These are phyloP conservation scores for Podospora conica DNA, from an alignment of 495 filamentous ascomycete genomes.

Conservation along the genomic window DNA sequence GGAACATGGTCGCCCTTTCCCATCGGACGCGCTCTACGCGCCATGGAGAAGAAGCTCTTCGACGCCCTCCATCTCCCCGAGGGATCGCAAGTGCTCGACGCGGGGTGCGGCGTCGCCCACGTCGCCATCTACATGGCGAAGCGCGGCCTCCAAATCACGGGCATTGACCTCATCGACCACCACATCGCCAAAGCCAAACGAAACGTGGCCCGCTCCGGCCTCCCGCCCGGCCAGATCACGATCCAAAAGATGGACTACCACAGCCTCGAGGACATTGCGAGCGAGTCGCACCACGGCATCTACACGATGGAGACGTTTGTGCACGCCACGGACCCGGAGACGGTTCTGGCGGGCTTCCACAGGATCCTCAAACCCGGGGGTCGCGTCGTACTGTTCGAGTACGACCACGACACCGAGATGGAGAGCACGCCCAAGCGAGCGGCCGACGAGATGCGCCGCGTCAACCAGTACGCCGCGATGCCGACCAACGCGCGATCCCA, in stretches of 20 bases:
- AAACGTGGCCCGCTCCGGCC: constrained; percentile 33
- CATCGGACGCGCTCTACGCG: constrained; percentile 31
- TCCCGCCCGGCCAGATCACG: constrained; percentile 32
- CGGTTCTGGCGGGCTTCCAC: constrained; percentile 43
- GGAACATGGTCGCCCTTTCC: constrained; percentile 49
- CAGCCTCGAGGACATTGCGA: constrained; percentile 37
- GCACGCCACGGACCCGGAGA: constrained; percentile 47
- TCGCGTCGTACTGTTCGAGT: constrained; percentile 44
- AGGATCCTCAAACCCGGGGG: constrained; percentile 47
- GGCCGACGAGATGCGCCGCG: constrained; percentile 18
- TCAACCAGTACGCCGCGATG: constrained; percentile 46
- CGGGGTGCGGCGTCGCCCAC: constrained; percentile 46
- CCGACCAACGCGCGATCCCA: constrained; percentile 36
- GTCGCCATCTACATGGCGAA: constrained; percentile 45
- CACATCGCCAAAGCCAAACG: constrained; percentile 41
- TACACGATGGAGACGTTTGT: constrained; percentile 58
- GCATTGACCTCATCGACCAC: constrained; percentile 47
- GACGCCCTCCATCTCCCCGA: constrained; percentile 29
- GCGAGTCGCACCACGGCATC: constrained; percentile 43
- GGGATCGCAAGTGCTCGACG: constrained; percentile 44
- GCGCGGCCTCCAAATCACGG: constrained; percentile 36
- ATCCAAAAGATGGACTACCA: constrained; percentile 49
- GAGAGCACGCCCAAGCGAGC: background rate
- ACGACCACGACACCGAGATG: constrained; percentile 36
- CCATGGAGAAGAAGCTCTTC: constrained; percentile 46